Conservation (phyloP, 768 basidiomycete species). For the Flagelloscypha sp. region DNA sequence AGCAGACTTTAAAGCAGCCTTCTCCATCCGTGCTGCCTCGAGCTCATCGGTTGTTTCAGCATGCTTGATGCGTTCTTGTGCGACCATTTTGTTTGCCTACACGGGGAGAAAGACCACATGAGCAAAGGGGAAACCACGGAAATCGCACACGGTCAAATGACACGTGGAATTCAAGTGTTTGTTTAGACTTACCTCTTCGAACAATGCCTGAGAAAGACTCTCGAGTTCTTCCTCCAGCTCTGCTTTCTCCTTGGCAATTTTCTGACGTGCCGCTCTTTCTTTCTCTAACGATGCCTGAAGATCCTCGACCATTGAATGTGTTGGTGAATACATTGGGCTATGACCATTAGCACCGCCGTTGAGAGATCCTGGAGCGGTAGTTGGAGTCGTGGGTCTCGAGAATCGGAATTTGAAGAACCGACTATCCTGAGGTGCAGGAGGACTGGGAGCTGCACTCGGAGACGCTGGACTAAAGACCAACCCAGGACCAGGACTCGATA, state of each 20-base stretch:
- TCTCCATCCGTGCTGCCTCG: constrained; percentile 43
- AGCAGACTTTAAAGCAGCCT: constrained; percentile 43
- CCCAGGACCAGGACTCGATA: constrained; percentile 15
- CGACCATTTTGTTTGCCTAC: constrained; percentile 87
- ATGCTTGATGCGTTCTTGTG: constrained; percentile 61
- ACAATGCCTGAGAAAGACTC: constrained; percentile 71
- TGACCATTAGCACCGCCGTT: constrained; percentile 19
- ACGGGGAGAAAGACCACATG: constrained; percentile 2
- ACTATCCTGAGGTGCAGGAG: constrained; percentile 32
- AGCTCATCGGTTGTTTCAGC: constrained; percentile 72
- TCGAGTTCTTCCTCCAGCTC: constrained; percentile 73
- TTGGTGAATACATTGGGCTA: constrained; percentile 33
- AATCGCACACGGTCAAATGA: too few relatives aligned
- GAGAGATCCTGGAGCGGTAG: constrained; percentile 17
- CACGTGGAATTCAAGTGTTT: too few relatives aligned
- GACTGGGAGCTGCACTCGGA: constrained; percentile 13
- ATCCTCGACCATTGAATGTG: constrained; percentile 36
- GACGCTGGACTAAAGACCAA: constrained; percentile 15
- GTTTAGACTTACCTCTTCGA: constrained; percentile 70
- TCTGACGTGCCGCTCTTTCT: constrained; percentile 49
- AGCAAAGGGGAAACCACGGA: too few relatives aligned
- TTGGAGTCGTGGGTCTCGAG: constrained; percentile 22
- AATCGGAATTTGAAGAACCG: constrained; percentile 76
- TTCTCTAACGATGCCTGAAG: constrained; percentile 45
- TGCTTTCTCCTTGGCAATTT: constrained; percentile 46